Evolutionary conservation across 1,139 yeast species (phyloP), one percentile per base, ranked within the genome.

Genomic region (Debaryomycetaceae sp.): DNA sequence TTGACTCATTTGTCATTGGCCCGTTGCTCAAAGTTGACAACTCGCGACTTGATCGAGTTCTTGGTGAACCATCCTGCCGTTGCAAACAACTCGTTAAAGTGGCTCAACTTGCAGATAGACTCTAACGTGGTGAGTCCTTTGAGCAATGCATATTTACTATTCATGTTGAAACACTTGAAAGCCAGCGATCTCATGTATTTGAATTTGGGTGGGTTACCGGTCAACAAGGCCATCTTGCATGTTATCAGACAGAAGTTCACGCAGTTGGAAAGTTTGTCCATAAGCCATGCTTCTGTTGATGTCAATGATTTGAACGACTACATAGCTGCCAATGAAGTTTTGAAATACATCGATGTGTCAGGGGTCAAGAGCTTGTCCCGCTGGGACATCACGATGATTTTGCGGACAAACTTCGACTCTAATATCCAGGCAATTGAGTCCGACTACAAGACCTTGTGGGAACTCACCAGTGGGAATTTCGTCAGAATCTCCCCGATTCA

Each of bases 81-180:
- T 2, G 68, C 75, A 20, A 64, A 70, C 43, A 76, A 75, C 31
- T 70, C 80, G 24, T 68, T 89, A 42, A 74, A 76, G 46, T 89
- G 97, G 96, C 75, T 89, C 34, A 87, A 83, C 55, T 68, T 89
- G 43, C 88, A 86, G 62, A 82, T 82, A 49, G 93, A 87, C 58
- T 75, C 83, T 46, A 75, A 87, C 53, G 82, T 85, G 42, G 81
- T 81, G 6, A 75, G 85, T 11, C 83, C 86, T 1, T 72, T 84
- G 54, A 78, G 75, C 34, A 81, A 80, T 42, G 75, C 75, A 55
- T 90, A 77, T 46, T 70, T 84, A 49, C 65, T 83, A 60, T 75
- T 75, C 67, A 66, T 85, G 5, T 63, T 84, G 45, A 78, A 77
- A 51, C 76, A 72, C 55, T 61, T 80, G 57, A 72, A 70, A 54